Conservation (phyloP, 176 grass and related monocot species). For the Pontederia paniculata region DNA sequence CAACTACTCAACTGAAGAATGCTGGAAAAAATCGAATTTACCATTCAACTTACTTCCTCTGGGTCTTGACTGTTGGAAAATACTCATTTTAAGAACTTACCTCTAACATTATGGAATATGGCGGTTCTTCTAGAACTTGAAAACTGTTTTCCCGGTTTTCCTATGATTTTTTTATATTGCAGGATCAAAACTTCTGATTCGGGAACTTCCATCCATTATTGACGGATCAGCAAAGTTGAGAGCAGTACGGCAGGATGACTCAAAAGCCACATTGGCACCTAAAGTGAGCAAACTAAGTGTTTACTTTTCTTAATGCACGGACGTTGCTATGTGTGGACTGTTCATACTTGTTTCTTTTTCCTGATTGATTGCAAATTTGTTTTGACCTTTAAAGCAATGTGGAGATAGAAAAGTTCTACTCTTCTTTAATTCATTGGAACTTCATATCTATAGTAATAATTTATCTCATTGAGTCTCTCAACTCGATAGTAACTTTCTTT, state of each 20-base stretch:
- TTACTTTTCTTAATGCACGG: no score
- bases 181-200: conserved; percentile 65
- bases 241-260: conserved; percentile 72
- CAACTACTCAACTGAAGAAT: not conserved
- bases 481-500: no score
- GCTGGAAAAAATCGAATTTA: no score
- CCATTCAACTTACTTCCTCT: not conserved
- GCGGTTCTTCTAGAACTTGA: not conserved
- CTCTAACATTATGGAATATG: not conserved
- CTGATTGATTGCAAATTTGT: no score
- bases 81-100: not conserved
- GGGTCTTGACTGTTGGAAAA: not conserved
- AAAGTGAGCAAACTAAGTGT: conserved; percentile 32
- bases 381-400: no score
- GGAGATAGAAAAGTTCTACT: no score
- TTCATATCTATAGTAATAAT: no score
- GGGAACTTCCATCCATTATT: conserved; percentile 65
- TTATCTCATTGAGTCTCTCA: no score
- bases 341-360: no score
- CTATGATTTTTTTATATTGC: conserved; percentile 23
- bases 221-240: conserved; percentile 71
- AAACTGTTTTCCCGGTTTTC: conserved; percentile 7
- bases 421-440: no score
- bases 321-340: no score
- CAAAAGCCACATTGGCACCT: conserved; percentile 64